Evolutionary conservation across 257 asterid genomes (phyloP).

Genomic region (Fraxinus excelsior): DNA sequence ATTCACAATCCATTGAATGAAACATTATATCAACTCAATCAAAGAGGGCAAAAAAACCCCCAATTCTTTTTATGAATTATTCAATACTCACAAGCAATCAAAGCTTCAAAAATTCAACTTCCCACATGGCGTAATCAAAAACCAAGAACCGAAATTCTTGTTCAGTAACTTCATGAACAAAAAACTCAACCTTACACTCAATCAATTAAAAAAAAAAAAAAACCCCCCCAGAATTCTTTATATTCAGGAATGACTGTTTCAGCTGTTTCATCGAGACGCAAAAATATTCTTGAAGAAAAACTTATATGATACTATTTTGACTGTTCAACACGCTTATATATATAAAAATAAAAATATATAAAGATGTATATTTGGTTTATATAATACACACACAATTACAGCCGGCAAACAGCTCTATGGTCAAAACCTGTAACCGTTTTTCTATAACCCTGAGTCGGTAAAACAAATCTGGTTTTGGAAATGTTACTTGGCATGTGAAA

Average conservation of each 20-base stretch:
- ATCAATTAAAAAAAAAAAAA: conserved; percentile 11
- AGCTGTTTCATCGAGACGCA: conserved; percentile 17
- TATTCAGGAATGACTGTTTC: conserved; percentile 17
- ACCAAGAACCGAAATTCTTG: conserved; percentile 20
- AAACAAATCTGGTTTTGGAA: neutral
- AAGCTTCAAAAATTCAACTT: conserved; percentile 30
- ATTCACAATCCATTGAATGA: conserved; percentile 25
- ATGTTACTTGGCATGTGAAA: neutral
- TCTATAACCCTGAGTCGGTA: neutral
- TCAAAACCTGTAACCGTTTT: conserved; percentile 5
- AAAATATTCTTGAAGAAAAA: conserved; percentile 38
- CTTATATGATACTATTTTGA: conserved; percentile 44
- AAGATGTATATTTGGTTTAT: neutral
- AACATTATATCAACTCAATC: conserved; percentile 18
- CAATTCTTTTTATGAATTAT: conserved; percentile 24
- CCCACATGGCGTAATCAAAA: conserved; percentile 12
- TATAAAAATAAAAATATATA: neutral
- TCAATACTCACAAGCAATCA: conserved; percentile 24
- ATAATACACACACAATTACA: conserved; percentile 1
- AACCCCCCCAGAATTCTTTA: conserved; percentile 13
- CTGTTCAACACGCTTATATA: conserved; percentile 70
- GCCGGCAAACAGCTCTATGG: neutral
- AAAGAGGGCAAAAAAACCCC: neutral
- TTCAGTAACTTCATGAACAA: conserved; percentile 14
- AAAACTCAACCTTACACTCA: conserved; percentile 32